A percentile compares a stretch with the other conserved stretches of the same genome.
These are phyloP conservation scores for Nepenthes gracilis DNA, from an alignment of 148 eudicot species.

Conservation along the genomic window DNA sequence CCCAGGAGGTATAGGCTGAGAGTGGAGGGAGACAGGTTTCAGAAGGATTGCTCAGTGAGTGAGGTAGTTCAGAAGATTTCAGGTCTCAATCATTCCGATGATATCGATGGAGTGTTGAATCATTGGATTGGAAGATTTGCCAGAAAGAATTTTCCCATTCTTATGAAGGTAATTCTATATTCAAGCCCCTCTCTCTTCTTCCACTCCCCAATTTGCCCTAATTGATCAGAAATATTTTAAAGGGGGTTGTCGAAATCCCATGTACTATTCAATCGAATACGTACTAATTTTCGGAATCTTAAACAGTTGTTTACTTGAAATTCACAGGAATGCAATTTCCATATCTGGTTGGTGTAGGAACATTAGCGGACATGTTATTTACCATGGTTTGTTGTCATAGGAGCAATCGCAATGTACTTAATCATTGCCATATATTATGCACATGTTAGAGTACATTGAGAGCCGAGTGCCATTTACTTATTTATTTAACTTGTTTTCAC, in stretches of 20 bases:
- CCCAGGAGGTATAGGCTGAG: conserved; percentile 42
- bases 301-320: too few relatives aligned
- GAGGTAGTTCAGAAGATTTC: conserved; percentile 51
- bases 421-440: too few relatives aligned
- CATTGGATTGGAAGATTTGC: conserved; percentile 85
- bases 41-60: conserved; percentile 75
- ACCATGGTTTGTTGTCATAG: too few relatives aligned
- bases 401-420: too few relatives aligned
- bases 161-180: conserved; percentile 37
- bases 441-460: too few relatives aligned
- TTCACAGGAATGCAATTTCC: too few relatives aligned
- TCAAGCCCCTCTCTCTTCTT: background rate
- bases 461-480: too few relatives aligned
- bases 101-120: conserved; percentile 62
- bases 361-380: too few relatives aligned
- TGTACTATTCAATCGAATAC: too few relatives aligned
- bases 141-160: conserved; percentile 66
- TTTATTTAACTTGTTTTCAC: too few relatives aligned
- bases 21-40: conserved; percentile 58
- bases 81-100: conserved; percentile 30
- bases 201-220: background rate
- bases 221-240: background rate
- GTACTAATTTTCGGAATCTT: too few relatives aligned
- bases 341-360: too few relatives aligned
- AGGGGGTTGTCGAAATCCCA: background rate